Conservation (phyloP, 169 alveolate genomes). For the Plasmodium malariae region DNA sequence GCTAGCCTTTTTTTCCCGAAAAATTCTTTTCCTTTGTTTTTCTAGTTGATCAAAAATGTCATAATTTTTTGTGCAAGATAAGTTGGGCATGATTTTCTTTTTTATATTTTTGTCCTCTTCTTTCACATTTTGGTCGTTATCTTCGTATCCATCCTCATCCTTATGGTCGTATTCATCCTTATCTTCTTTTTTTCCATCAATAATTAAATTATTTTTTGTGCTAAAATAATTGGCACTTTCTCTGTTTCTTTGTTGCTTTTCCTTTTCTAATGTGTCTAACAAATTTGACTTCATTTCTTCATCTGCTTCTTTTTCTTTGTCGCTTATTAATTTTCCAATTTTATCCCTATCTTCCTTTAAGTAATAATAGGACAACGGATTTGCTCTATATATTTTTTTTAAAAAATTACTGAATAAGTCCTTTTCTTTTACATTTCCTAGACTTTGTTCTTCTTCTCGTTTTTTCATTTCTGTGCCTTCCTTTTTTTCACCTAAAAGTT, state of each 20-base stretch:
- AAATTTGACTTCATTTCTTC: constrained; percentile 10
- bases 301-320: constrained; percentile 14
- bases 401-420: constrained; percentile 30
- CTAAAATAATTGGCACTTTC: not conserved
- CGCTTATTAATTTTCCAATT: not conserved
- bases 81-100: not conserved
- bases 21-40: constrained; percentile 30
- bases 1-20: constrained; percentile 17
- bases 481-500: not conserved
- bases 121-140: not conserved
- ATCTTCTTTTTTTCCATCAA: not conserved
- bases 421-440: constrained; percentile 1
- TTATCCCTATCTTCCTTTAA: not conserved
- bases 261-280: not conserved
- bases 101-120: constrained; percentile 13
- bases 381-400: constrained; percentile 34
- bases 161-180: too few relatives aligned
- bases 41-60: constrained; percentile 54
- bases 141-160: too few relatives aligned
- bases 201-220: not conserved
- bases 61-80: constrained; percentile 6
- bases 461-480: not conserved
- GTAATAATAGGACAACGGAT: constrained; percentile 26
- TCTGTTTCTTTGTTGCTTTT: not conserved
- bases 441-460: constrained; percentile 21